Evolutionary conservation across 2,329 filamentous ascomycete genomes (phyloP), one percentile per base, ranked within the genome.

Genomic region (Hyphodiscus sp.): DNA sequence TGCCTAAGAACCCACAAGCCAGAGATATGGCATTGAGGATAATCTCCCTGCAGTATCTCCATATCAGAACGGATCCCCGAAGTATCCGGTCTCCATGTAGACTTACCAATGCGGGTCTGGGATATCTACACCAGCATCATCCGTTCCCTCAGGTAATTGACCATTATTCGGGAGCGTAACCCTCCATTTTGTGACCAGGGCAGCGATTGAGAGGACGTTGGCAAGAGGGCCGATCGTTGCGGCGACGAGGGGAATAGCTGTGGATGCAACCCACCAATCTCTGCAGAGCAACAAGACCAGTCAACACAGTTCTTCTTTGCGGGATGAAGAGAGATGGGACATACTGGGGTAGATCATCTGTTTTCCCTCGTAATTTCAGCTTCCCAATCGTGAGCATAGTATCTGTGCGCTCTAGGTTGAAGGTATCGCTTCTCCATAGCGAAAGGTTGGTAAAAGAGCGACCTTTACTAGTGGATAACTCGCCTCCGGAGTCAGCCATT

Each of bases 161-260:
- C 79, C 71, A 43, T 75, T 65, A 50, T 76, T 73, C 2, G 76
- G 70, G 1, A 78, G 61, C 20, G 69, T 71, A 60, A 75, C 72
- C 55, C 81, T 74, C 85, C 85, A 88, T 11, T 76, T 76, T 18
- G 79, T 80, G 1, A 87, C 83, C 45, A 88, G 69, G 1, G 84
- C 84, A 23, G 82, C 82, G 50, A 88, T 83, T 1, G 81, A 85
- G 55, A 85, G 74, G 20, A 88, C 77, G 63, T 87, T 88, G 2
- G 85, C 85, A n/a, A 87, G 69, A 1, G 85, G 85, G 0, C 82
- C 84, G n/a, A 85, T 76, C 1, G 84, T 82, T 15, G 85, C 85
- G 2, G 84, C 83, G 4, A 87, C 70, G 2, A 88, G 74, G 2
- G 81, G 81, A 45, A 82, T 69, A 2, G 69, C 70, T 2, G 68